These are phyloP conservation scores for Ramalina peruviana DNA, from an alignment of 495 filamentous ascomycete genomes.

Conservation along the genomic window DNA sequence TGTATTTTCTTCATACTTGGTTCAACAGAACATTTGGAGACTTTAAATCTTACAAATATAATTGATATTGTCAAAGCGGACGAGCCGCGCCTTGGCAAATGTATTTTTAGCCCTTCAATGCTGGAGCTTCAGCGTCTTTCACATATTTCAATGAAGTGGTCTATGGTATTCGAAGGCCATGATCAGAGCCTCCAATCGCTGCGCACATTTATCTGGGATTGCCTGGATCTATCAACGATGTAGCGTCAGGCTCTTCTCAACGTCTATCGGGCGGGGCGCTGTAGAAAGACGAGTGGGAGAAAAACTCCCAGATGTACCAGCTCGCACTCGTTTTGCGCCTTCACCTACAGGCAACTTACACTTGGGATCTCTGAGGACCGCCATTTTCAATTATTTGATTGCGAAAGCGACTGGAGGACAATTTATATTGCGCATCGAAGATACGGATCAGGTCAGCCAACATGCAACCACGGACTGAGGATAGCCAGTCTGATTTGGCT, in stretches of 20 bases:
- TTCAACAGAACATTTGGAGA: no score
- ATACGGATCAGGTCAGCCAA: constrained; percentile 72
- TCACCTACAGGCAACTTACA: constrained; percentile 92
- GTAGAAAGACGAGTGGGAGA: constrained; percentile 21
- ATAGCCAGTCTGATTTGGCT: constrained; percentile 16
- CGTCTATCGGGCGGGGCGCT: constrained; percentile 15
- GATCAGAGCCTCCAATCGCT: no score
- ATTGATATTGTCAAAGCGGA: no score
- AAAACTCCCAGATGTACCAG: constrained; percentile 45
- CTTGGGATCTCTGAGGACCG: constrained; percentile 80
- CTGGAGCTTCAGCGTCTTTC: no score
- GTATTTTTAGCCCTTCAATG: no score
- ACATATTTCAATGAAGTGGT: no score
- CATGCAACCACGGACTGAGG: neutral
- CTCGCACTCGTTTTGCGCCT: constrained; percentile 85
- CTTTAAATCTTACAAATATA: no score
- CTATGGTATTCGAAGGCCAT: no score
- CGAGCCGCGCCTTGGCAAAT: no score
- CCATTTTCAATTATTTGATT: constrained; percentile 80
- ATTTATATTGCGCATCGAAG: constrained; percentile 84
- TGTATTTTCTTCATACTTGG: no score
- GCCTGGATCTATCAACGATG: constrained; percentile 30
- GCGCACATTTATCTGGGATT: neutral
- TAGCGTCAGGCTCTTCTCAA: constrained; percentile 18
- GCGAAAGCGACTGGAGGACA: constrained; percentile 83